Evolutionary conservation across 139 green algal genomes (phyloP).

Genomic region (Chlorella vulgaris): DNA sequence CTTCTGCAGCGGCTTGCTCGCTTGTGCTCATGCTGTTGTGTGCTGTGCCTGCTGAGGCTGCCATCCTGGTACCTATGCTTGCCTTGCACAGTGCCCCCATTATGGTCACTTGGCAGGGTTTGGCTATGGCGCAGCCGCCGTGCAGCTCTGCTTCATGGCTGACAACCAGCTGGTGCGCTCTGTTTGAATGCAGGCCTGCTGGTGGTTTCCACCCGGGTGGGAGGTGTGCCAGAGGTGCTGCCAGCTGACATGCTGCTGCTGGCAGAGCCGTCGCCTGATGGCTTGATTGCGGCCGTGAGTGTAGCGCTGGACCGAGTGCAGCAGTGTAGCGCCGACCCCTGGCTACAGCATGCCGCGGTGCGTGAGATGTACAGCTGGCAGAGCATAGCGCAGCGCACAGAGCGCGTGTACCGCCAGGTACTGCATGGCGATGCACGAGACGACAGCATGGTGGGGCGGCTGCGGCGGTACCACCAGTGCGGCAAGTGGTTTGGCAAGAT

Average conservation of each 20-base stretch:
- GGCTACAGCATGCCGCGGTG: slow-evolving; percentile 65
- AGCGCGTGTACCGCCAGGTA: slow-evolving; percentile 74
- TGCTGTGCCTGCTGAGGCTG: no score
- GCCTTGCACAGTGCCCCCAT: no score
- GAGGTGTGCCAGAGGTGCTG: slow-evolving; percentile 96
- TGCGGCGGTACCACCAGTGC: slow-evolving; percentile 60
- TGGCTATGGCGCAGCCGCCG: no score
- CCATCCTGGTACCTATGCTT: no score
- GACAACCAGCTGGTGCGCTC: no score
- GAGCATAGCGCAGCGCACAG: slow-evolving; percentile 80
- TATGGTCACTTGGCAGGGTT: no score
- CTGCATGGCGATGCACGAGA: slow-evolving; percentile 26
- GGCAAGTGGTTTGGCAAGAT: slow-evolving; percentile 74
- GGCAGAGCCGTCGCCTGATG: slow-evolving; percentile 72
- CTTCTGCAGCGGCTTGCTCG: no score
- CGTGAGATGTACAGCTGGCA: slow-evolving; percentile 90
- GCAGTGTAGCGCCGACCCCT: slow-evolving; percentile 37
- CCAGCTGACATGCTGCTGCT: slow-evolving; percentile 87
- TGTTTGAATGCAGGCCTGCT: slow-evolving; percentile 82
- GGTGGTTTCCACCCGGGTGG: slow-evolving; percentile 90
- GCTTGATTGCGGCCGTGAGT: slow-evolving; percentile 61
- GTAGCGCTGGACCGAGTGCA: slow-evolving; percentile 43
- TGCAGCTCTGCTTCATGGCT: no score
- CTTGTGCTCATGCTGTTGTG: no score
- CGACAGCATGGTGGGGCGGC: slow-evolving; percentile 48